These are phyloP conservation scores for Termitomyces eurrhizus DNA, from an alignment of 768 basidiomycete species.

Conservation along the genomic window DNA sequence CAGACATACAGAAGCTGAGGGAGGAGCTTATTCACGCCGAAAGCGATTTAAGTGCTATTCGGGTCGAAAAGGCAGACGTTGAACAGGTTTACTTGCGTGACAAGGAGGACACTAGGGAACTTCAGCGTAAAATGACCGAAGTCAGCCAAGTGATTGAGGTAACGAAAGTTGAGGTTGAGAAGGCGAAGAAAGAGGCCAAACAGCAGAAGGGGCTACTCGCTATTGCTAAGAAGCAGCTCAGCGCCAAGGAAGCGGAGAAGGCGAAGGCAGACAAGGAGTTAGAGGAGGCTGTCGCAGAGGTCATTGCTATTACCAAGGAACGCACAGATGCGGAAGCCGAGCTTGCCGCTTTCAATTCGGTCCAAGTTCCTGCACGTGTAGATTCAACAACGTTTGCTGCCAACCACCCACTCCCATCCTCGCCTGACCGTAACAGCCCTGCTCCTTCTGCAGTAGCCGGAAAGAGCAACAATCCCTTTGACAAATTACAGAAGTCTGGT, in stretches of 20 bases:
- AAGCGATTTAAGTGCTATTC: slow-evolving; percentile 85
- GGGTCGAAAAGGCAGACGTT: slow-evolving; percentile 88
- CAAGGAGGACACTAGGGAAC: slow-evolving; percentile 88
- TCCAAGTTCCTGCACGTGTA: slow-evolving; percentile 23
- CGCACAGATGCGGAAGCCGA: slow-evolving; percentile 52
- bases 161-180: slow-evolving; percentile 77
- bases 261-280: slow-evolving; percentile 70
- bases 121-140: slow-evolving; percentile 84
- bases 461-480: slow-evolving; percentile 94
- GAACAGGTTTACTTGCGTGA: slow-evolving; percentile 84
- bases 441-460: slow-evolving; percentile 33
- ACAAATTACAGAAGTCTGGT: slow-evolving; percentile 53
- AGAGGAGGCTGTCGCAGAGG: slow-evolving; percentile 58
- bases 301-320: slow-evolving; percentile 49
- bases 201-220: slow-evolving; percentile 95
- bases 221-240: slow-evolving; percentile 92
- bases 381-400: slow-evolving; percentile 59
- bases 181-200: slow-evolving; percentile 87
- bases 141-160: slow-evolving; percentile 67
- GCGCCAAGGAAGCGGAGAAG: slow-evolving; percentile 75
- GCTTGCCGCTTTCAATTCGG: slow-evolving; percentile 29
- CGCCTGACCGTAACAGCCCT: slow-evolving; percentile 60
- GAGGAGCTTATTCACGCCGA: slow-evolving; percentile 86
- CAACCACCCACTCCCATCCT: slow-evolving; percentile 65
- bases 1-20: slow-evolving; percentile 66